Percentiles rank a stretch among this genome's conserved stretches.
phyloP scores from a whole-genome alignment of 2,329 filamentous ascomycete genomes.

The Mycogone perniciosa region DNA sequence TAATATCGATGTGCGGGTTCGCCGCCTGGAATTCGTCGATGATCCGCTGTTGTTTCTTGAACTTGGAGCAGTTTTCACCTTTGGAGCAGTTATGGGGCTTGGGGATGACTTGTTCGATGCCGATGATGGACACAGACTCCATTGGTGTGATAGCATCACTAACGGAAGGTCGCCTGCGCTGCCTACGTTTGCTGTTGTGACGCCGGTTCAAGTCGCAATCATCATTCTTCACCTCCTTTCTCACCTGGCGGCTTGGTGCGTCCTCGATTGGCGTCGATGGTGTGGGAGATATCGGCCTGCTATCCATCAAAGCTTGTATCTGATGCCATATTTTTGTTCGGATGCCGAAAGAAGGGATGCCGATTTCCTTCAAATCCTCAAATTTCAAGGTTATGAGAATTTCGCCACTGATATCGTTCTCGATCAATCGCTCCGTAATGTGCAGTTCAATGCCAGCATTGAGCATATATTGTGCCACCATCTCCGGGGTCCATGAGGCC shows the following conservation, averaged over 20 bases:
- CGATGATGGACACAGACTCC: conserved; percentile 85
- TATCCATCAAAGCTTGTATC: conserved; percentile 62
- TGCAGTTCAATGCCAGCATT: conserved; percentile 70
- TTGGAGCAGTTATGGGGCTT: conserved; percentile 80
- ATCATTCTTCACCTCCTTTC: conserved; percentile 38
- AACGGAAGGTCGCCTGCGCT: conserved; percentile 36
- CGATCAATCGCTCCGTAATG: conserved; percentile 76
- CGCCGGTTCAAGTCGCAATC: conserved; percentile 28
- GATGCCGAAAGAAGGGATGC: conserved; percentile 75
- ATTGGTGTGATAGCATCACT: conserved; percentile 68
- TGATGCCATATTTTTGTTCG: conserved; percentile 75
- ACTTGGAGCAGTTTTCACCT: conserved; percentile 79
- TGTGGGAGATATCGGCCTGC: conserved; percentile 43
- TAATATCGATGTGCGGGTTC: conserved; percentile 57
- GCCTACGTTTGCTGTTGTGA: conserved; percentile 36
- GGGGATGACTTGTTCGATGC: conserved; percentile 81
- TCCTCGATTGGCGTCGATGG: conserved; percentile 58
- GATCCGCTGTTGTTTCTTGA: conserved; percentile 70
- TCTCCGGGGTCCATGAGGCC: conserved; percentile 62
- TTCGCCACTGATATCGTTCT: conserved; percentile 85
- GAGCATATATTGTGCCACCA: conserved; percentile 83
- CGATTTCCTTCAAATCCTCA: conserved; percentile 76
- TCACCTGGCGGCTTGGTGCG: conserved; percentile 44
- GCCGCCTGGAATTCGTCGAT: conserved; percentile 69
- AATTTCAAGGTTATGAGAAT: conserved; percentile 89